Evolutionary conservation across 768 basidiomycete genomes (phyloP), one percentile per base, ranked within the genome.

Genomic region (Russula ochroleuca): DNA sequence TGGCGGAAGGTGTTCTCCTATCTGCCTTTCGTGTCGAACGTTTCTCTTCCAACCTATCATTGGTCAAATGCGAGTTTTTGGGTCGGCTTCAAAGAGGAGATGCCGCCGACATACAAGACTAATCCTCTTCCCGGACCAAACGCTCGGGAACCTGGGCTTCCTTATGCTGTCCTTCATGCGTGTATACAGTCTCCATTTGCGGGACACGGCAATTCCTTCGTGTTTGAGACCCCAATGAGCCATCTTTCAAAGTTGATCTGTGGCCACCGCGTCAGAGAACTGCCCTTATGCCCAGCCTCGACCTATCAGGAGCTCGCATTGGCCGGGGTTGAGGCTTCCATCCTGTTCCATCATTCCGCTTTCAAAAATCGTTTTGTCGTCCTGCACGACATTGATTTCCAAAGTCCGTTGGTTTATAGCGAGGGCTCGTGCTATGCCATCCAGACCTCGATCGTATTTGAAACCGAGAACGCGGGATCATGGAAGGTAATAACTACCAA

Each of bases 31-130:
- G 43, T 65, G 10, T 63, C 65, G 33, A 81, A 82, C 64, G 67
- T 80, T n/a, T 79, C 78, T 62, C 72, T 89, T 13, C 88, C 88
- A 0, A 74, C 79, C 4, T 90, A 90, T 71, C 86, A 87, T 1
- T 87, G 88, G 67, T 74, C 79, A 11, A 75, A 74, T 51, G 75
- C 78, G 3, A 79, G 75, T 25, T 88, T 84, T 70, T 88, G 85
- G 86, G 78, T 85, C 2, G 71, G 74, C 0, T 85, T 75, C 70
- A 67, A 72, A 40, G 80, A 80, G 59, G 68, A 65, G 15, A 54
- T 33, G 1, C 23, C 37, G 8, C 37, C 37, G 15, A 33, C 21
- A 14, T 49, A 55, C 57, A 38, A 45, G 37, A 9, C 40, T 8
- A 31, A 40, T 21, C 33, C 59, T 10, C 8, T 38, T 38, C 49